Conservation (phyloP, 2,329 filamentous ascomycete genomes). For the Exserohilum rostratum region DNA sequence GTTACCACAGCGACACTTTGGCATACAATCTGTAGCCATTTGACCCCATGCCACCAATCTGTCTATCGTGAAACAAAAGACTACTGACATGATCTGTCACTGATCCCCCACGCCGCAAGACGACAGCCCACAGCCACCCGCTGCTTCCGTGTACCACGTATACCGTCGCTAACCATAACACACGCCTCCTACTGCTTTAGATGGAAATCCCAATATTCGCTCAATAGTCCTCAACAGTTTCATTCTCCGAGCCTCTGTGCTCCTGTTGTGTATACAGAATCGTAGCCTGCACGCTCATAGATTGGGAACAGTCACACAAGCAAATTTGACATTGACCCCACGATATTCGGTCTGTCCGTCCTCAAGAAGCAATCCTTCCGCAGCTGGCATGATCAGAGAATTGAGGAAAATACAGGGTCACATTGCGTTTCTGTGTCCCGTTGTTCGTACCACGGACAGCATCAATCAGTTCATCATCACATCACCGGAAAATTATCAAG, state of each 20-base stretch:
- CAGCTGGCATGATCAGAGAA: background rate
- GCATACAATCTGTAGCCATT: background rate
- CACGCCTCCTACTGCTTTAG: background rate
- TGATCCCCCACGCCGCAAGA: conserved; percentile 1
- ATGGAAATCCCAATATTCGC: background rate
- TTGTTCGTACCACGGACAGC: background rate
- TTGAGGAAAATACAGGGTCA: background rate
- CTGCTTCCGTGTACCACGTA: background rate
- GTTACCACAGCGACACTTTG: background rate
- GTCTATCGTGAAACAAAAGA: background rate
- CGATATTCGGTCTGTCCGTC: background rate
- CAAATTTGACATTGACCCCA: background rate
- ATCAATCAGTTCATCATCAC: background rate
- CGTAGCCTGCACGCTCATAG: background rate
- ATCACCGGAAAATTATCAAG: background rate
- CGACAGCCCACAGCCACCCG: background rate
- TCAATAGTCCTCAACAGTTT: background rate
- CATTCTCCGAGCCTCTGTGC: background rate
- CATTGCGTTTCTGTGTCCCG: background rate
- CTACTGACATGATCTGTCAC: background rate
- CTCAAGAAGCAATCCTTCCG: conserved; percentile 1
- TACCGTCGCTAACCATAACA: background rate
- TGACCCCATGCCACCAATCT: background rate
- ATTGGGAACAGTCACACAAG: background rate
- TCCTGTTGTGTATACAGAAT: background rate